Evolutionary conservation across 768 basidiomycete genomes (phyloP), one percentile per base, ranked within the genome.

Genomic region (Pleurotus tuoliensis): DNA sequence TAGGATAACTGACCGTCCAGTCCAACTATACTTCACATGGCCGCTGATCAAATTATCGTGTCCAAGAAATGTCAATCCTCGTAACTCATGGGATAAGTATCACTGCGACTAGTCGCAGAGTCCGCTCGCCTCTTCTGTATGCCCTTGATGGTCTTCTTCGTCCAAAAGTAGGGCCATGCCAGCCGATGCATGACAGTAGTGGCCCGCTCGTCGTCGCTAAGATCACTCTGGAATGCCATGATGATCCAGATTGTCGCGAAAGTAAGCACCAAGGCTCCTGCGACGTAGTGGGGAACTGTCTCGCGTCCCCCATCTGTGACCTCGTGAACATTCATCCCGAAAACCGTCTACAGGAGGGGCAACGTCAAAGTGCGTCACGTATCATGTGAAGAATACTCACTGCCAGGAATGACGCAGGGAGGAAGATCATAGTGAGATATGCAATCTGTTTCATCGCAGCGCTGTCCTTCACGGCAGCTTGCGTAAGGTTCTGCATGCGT

Each of bases 381-480:
- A 15, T 20, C 12, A 24, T 7, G 30, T 24, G 24, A 20, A 18
- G 34, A n/a, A n/a, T 24, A 56, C 76, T 46, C 63, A 80, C 79
- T 56, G 81, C 75, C 20, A 72, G 68, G 54, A 85, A 81, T 9
- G 79, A 78, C 0, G 82, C 80, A 2, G 84, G 84, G 3, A 86
- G 69, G 66, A 84, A 86, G 16, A 82, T 61, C 82, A 86, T 84
- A 1, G 81, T 80, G 8, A 86, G 69, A 61, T 84, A 86, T 0
- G 83, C 78, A 45, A 86, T 79, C 66, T 85, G 79, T 55, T 77
- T 80, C 79, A 80, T 82, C 73, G 75, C 77, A 62, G 74, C 76
- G 62, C 78, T 79, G 58, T 81, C 78, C 40, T 73, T 72, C 27
- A 80, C 73, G 20, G 79, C 74, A 22, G 78, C 78, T 57, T 77